Evolutionary conservation across 2,329 filamentous ascomycete species (phyloP), one percentile per base, ranked within the genome.

Genomic region (Parastagonospora nodorum): DNA sequence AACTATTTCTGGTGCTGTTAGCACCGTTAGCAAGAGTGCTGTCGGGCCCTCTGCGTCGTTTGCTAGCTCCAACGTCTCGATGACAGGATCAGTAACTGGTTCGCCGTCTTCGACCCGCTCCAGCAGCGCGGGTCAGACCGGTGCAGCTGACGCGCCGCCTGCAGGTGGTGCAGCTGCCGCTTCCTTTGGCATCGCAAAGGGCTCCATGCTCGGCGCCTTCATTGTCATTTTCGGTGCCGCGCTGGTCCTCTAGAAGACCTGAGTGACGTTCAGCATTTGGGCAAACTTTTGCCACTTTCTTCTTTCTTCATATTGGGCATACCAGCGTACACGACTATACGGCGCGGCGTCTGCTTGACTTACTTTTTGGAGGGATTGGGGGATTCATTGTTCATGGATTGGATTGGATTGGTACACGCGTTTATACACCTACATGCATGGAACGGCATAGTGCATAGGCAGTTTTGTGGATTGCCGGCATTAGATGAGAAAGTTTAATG

Each of bases 201-300:
- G 28, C 4, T 38, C 39, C 10, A 27, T 49, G 32, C 31, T 49
- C 9, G 46, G 40, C 30, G 40, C 40, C 5, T 42, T 43, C 32
- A 28, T 49, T 4, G 38, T 43, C 14, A 27, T 49, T 10, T 36
- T 49, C 24, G 46, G 46, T 14, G 46, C 40, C 11, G 46, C 46
- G 29, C 15, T 42, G 28, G 10, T 49, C 27, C 46, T 49, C 15
- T 49, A 32, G 33, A 33, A 8, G 24, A 14, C n/a, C 12, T 3
- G n/a, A 12, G n/a, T 36, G 5, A 37, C 4, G 14, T 19, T 38
- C 15, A 24, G 36, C 16, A 15, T 38, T 10, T n/a, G 3, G 30
- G 4, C 30, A 11, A n/a, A 4, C 30, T 32, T 32, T 32, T 32
- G 30, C 8, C n/a, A 7, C 30, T 32, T 32, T 16, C 15, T 24